Base-by-base conservation (phyloP, 2,329 filamentous ascomycete genomes). In the Stagonosporopsis vannaccii region DNA sequence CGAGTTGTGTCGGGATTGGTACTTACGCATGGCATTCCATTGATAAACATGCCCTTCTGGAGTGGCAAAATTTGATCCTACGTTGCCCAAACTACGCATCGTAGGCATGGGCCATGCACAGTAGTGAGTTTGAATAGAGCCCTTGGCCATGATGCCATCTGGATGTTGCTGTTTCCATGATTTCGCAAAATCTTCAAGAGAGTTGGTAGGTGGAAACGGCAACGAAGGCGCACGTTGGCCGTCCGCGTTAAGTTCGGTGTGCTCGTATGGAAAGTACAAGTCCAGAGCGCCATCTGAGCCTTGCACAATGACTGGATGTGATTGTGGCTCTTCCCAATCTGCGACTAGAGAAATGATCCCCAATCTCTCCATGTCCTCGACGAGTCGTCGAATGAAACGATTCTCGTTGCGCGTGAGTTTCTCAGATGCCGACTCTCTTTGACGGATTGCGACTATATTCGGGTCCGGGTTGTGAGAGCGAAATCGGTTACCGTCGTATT, bases 41-140 rank as follows among this genome's bases (percentile, higher is more conserved):
- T 66, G 63, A 33, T 73, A 73, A 0, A 72, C 39, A 41, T 72
- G 68, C 0, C 70, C 70, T 50, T 73, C 68, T 56, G 64, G 68
- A 0, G 69, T 73, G 0, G 59, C 66, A 33, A 71, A 73, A 15
- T 65, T 70, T 0, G 68, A 44, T 0, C 59, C 63, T 1, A 13
- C 66, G 1, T 62, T 66, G 0, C 69, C 69, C 0, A 68, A 26
- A 11, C 67, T 64, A 40, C 63, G 64, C 35, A 73, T 62, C 0
- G 58, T 47, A 0, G 70, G 70, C 67, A 73, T 73, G 0, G 70
- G 69, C 68, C 69, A 73, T 7, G 69, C 70, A 22, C 69, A 71
- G 41, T 73, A 73, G 23, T 71, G 69, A 0, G 67, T 70, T 17
- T 66, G 62, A 19, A 70, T 64, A 0, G 64, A 69, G 15, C 69